phyloP scores from a whole-genome alignment of 108 stramenopile species.

The Cylindrotheca fusiformis region DNA sequence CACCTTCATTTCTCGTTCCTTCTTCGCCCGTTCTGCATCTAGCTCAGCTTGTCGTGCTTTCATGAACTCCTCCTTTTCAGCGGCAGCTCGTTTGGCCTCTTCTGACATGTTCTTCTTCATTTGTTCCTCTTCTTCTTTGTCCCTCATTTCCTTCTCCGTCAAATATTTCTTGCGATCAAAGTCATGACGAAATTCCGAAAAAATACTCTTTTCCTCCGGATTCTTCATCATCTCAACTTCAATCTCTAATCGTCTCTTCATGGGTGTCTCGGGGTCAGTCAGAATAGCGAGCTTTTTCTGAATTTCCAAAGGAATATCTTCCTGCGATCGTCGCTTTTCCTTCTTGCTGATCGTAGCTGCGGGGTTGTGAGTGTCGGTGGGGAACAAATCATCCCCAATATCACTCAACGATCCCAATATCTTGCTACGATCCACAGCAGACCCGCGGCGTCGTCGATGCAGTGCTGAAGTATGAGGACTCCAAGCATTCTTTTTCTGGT shows the following conservation, averaged over 20 bases:
- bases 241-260: constrained; percentile 29
- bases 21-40: constrained; percentile 16
- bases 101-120: constrained; percentile 7
- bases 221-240: constrained; percentile 33
- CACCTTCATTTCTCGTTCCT: constrained; percentile 12
- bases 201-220: constrained; percentile 19
- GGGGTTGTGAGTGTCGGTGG: background rate
- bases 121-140: constrained; percentile 3
- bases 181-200: constrained; percentile 10
- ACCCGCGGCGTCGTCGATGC: constrained; percentile 19
- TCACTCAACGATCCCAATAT: constrained; percentile 12
- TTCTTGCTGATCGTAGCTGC: background rate
- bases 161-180: constrained; percentile 24
- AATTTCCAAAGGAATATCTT: constrained; percentile 15
- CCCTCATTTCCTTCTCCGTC: constrained; percentile 3
- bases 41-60: constrained; percentile 2
- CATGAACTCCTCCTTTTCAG: constrained; percentile 13
- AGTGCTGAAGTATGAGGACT: constrained; percentile 28
- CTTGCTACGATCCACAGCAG: constrained; percentile 1
- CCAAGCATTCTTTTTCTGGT: constrained; percentile 7
- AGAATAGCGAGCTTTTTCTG: constrained; percentile 10
- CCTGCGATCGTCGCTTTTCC: background rate
- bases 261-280: constrained; percentile 13
- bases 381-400: too few relatives aligned
- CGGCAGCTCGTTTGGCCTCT: constrained; percentile 11